A percentile compares a stretch with the other conserved stretches of the same genome.
These are phyloP conservation scores for Kandelia obovata DNA, from an alignment of 345 rosid genomes.

Conservation along the genomic window DNA sequence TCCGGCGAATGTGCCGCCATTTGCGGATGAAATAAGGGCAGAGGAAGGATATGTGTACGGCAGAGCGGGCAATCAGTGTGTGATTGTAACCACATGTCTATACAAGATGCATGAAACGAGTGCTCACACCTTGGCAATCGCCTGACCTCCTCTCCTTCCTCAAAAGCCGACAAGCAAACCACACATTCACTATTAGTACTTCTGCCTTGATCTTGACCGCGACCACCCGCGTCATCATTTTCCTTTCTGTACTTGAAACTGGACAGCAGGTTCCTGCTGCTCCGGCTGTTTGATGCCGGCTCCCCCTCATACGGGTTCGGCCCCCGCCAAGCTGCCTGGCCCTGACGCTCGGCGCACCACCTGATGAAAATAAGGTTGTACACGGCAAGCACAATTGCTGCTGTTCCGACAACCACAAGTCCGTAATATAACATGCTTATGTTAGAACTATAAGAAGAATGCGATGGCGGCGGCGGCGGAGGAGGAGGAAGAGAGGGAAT, in stretches of 20 bases:
- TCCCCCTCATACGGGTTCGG: not conserved
- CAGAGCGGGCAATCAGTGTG: constrained; percentile 43
- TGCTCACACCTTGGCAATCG: constrained; percentile 36
- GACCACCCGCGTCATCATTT: not conserved
- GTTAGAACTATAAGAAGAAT: constrained; percentile 11
- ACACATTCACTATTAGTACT: constrained; percentile 26
- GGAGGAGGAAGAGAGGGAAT: not conserved
- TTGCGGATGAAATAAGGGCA: not conserved
- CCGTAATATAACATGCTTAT: constrained; percentile 49
- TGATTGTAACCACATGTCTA: constrained; percentile 43
- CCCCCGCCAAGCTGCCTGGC: not conserved
- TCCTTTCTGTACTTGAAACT: constrained; percentile 29
- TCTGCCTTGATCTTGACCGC: constrained; percentile 1
- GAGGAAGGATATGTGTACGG: constrained; percentile 18
- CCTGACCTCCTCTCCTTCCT: constrained; percentile 39
- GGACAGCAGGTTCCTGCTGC: constrained; percentile 1
- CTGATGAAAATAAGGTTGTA: constrained; percentile 38
- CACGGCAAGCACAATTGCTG: constrained; percentile 24
- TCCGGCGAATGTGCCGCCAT: not conserved
- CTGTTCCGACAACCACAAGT: constrained; percentile 35
- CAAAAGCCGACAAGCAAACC: constrained; percentile 38
- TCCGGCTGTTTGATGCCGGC: not conserved
- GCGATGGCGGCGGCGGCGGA: constrained; percentile 10
- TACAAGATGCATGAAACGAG: constrained; percentile 35
- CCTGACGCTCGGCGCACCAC: constrained; percentile 15